These are phyloP conservation scores for Tetraselmis chui DNA, from an alignment of 139 green algal species.

Conservation along the genomic window DNA sequence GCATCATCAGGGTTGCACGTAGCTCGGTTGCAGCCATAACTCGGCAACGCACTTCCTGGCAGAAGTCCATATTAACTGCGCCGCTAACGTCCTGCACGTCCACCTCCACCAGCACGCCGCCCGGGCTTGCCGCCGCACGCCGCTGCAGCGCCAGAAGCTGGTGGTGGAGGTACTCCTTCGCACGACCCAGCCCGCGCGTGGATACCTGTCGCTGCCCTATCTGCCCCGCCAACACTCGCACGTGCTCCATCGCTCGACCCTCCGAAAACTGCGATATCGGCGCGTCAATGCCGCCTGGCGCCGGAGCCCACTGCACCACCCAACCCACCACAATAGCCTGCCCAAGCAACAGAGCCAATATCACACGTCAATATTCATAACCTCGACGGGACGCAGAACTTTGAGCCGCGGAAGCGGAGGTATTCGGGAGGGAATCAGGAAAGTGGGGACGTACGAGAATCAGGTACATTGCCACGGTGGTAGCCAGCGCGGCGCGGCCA, in stretches of 20 bases:
- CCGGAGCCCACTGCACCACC: not conserved
- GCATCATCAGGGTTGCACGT: too few relatives aligned
- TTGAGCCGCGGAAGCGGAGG: too few relatives aligned
- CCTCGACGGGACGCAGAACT: too few relatives aligned
- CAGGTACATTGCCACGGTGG: not conserved
- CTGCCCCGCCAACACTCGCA: conserved; percentile 26
- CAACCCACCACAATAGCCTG: not conserved
- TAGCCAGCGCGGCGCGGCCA: too few relatives aligned
- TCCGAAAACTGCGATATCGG: conserved; percentile 36
- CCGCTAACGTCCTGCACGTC: not conserved
- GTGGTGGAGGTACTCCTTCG: not conserved
- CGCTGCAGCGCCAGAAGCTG: not conserved
- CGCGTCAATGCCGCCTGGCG: not conserved
- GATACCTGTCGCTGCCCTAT: conserved; percentile 41
- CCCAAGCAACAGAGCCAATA: too few relatives aligned
- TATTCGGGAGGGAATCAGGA: too few relatives aligned
- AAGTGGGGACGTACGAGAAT: not conserved
- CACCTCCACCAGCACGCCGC: not conserved
- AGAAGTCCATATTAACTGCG: not conserved
- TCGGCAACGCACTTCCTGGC: not conserved
- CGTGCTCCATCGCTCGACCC: conserved; percentile 33
- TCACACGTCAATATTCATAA: too few relatives aligned
- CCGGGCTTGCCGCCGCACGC: not conserved
- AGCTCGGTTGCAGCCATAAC: too few relatives aligned
- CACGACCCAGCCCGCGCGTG: not conserved